Base-by-base conservation (phyloP, 495 filamentous ascomycete species). In the Beverwykella pulmonaria region DNA sequence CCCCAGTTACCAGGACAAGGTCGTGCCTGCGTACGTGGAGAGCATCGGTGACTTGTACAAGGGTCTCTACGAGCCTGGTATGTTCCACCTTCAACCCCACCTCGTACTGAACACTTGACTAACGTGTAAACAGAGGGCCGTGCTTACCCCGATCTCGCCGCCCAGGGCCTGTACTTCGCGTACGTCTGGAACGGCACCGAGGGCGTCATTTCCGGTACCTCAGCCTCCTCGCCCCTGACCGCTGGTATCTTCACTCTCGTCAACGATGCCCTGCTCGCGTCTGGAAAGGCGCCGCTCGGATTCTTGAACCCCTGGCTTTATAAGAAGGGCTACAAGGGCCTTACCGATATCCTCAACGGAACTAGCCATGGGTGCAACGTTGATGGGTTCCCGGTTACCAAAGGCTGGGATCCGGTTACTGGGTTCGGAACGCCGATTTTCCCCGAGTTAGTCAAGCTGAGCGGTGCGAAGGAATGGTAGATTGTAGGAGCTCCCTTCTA, bases 291-390 rank as follows among this genome's bases (percentile, higher is more conserved):
- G 12, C 50, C 75, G 7, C 68, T 79, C n/a, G 77, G 77, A 19
- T 79, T 75, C 67, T 65, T 79, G 59, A 79, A 79, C 56, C 77
- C 77, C 0, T 78, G 72, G 75, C 41, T 79, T 0, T 79, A 79
- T 62, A 56, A 50, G 15, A 69, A 55, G 32, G 76, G 61, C 3
- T 72, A 74, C 61, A 69, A 65, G 57, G 76, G 69, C n/a, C 66
- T 79, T 36, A 76, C 57, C 1, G 77, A 79, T 64, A 73, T 78
- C 52, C 66, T 61, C 1, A 73, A 55, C 22, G 77, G 77, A 1
- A 61, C 49, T 25, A 25, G 67, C 2, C 61, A 69, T 61, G 77
- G 77, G 0, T 79, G 77, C 54, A 68, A 70, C 44, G 44, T 29
- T 0, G 52, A 66, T 49, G 77, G 75, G 0, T 79, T 79, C 59